phyloP scores from a whole-genome alignment of 352 stramenopile genomes.

The Thraustochytrium striatum region DNA sequence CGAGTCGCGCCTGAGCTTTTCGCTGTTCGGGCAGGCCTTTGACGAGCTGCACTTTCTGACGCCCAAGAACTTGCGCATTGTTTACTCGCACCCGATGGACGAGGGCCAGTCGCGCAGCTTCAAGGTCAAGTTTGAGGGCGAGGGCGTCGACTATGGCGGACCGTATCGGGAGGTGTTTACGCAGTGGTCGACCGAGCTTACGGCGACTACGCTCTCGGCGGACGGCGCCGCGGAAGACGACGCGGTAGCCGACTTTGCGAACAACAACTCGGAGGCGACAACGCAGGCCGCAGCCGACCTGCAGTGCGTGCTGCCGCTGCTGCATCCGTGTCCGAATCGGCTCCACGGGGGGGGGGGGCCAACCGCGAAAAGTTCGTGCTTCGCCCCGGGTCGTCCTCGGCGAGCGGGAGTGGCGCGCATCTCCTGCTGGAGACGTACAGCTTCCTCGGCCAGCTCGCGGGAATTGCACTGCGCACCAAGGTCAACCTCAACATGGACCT shows the following conservation, averaged over 20 bases:
- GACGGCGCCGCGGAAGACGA: slow-evolving; percentile 49
- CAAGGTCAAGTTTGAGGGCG: slow-evolving; percentile 88
- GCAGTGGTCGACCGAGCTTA: slow-evolving; percentile 66
- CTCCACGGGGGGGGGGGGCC: slow-evolving; percentile 66
- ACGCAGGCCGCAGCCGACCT: slow-evolving; percentile 14
- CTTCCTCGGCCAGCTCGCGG: slow-evolving; percentile 85
- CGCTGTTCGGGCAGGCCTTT: slow-evolving; percentile 75
- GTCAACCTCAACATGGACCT: slow-evolving; percentile 77
- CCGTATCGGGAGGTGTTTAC: slow-evolving; percentile 87
- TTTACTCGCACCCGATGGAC: slow-evolving; percentile 85
- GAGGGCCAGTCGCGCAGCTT: slow-evolving; percentile 80
- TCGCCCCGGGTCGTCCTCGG: slow-evolving; percentile 56
- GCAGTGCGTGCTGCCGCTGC: slow-evolving; percentile 69
- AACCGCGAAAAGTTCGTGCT: slow-evolving; percentile 77
- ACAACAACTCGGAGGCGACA: slow-evolving; percentile 26
- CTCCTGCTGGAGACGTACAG: slow-evolving; percentile 70
- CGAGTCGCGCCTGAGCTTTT: slow-evolving; percentile 60
- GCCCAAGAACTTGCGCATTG: slow-evolving; percentile 69
- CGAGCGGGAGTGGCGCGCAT: slow-evolving; percentile 51
- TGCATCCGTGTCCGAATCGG: slow-evolving; percentile 79
- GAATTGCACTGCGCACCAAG: slow-evolving; percentile 72
- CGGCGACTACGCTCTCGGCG: not conserved
- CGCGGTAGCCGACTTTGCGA: slow-evolving; percentile 61
- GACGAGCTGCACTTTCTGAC: slow-evolving; percentile 76
- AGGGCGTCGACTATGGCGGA: slow-evolving; percentile 86